A percentile compares a stretch with the other conserved stretches of the same genome.
Evolutionary conservation across 2,329 filamentous ascomycete genomes (phyloP).

Genomic region (Colletotrichum trifolii): DNA sequence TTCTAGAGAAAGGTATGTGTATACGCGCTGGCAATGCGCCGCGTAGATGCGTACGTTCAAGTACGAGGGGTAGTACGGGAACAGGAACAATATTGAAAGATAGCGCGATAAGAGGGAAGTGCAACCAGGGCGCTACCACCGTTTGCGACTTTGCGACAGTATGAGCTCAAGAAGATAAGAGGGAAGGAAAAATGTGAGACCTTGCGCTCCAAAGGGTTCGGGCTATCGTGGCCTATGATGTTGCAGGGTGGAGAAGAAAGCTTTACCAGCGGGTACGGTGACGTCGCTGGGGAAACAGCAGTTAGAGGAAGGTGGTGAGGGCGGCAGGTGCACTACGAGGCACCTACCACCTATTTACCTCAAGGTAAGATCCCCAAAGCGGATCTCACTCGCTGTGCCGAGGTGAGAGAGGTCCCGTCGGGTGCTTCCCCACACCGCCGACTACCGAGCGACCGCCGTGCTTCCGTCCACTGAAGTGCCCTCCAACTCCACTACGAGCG

Average conservation of each 20-base stretch:
- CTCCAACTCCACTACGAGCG: conserved; percentile 29
- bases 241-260: conserved; percentile 30
- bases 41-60: neutral
- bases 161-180: conserved; percentile 23
- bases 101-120: conserved; percentile 4
- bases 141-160: conserved; percentile 32
- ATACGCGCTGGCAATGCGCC: conserved; percentile 13
- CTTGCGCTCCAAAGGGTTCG: conserved; percentile 15
- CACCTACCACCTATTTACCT: conserved; percentile 1
- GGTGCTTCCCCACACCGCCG: conserved; percentile 17
- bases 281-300: conserved; percentile 39
- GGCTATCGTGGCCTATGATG: conserved; percentile 30
- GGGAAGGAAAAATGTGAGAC: conserved; percentile 25
- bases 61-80: conserved; percentile 10
- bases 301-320: conserved; percentile 27
- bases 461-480: conserved; percentile 14
- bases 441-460: conserved; percentile 20
- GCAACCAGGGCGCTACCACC: conserved; percentile 14
- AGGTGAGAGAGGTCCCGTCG: neutral
- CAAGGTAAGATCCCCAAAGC: neutral
- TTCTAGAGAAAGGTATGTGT: conserved; percentile 11
- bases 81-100: conserved; percentile 3
- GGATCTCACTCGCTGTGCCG: too few relatives aligned
- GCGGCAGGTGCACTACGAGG: neutral
- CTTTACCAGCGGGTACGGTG: conserved; percentile 32